These are phyloP conservation scores for Aspergillus uvarum DNA, from an alignment of 2,329 filamentous ascomycete species.

Conservation along the genomic window DNA sequence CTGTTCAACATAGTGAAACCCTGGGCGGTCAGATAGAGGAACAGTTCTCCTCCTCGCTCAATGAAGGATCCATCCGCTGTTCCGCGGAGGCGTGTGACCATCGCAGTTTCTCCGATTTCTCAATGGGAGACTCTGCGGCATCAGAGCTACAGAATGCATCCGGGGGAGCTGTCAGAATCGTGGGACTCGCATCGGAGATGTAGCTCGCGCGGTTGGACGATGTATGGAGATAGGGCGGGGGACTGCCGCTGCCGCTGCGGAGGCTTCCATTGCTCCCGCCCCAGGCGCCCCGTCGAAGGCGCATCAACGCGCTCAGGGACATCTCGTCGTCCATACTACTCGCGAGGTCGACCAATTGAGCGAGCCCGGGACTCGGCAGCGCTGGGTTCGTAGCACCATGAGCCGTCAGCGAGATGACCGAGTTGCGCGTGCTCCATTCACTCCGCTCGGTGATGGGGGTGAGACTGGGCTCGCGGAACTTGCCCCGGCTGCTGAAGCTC, in stretches of 20 bases:
- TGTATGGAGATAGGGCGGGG: constrained; percentile 39
- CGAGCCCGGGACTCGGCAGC: constrained; percentile 69
- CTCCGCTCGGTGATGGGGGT: constrained; percentile 95
- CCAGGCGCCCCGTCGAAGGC: constrained; percentile 73
- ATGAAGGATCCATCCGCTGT: constrained; percentile 3
- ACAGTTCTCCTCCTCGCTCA: not conserved
- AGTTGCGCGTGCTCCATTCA: constrained; percentile 94
- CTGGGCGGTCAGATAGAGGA: not conserved
- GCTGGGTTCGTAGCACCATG: constrained; percentile 50
- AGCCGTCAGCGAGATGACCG: constrained; percentile 71
- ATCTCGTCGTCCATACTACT: constrained; percentile 65
- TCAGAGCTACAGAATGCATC: constrained; percentile 18
- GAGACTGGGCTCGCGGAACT: constrained; percentile 82
- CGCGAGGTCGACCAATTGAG: constrained; percentile 66
- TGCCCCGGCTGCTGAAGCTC: constrained; percentile 69
- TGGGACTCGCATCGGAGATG: constrained; percentile 36
- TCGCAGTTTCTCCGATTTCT: constrained; percentile 13
- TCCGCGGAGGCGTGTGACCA: constrained; percentile 7
- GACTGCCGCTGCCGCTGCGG: constrained; percentile 50
- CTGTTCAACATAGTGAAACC: too few relatives aligned
- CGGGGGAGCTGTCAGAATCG: constrained; percentile 21
- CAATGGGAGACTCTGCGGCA: constrained; percentile 19
- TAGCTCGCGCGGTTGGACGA: constrained; percentile 38
- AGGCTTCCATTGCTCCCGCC: constrained; percentile 77
- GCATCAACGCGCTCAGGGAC: constrained; percentile 70